Evolutionary conservation across 2,329 filamentous ascomycete genomes (phyloP), one percentile per base, ranked within the genome.

Genomic region (Paracoccidioides lutzii): DNA sequence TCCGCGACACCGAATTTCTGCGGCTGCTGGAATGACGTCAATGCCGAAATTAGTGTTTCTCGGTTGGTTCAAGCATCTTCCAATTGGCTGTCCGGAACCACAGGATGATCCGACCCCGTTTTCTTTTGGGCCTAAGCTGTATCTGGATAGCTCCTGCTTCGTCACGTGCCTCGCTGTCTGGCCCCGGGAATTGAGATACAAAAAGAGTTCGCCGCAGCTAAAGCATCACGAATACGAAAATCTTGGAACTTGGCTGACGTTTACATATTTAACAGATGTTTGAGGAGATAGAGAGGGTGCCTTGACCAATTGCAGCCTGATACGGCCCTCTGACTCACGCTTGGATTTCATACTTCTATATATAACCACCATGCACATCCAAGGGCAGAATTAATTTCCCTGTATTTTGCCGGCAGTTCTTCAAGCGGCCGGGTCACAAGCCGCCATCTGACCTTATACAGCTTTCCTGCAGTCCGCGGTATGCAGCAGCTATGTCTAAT

Each of bases 401-500:
- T 28, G 48, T 8, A 30, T 41, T 4, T 30, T 8, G 4, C 38
- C 10, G 38, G 22, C 38, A 15, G 38, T 28, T 38, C 33, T 5
- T 28, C 46, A 3, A 49, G 32, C 15, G 46, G 22, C 33, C 33
- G 37, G n/a, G 32, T 9, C 12, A 9, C 8, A 15, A 22, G 22
- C 3, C n/a, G 9, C 14, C 45, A 10, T 46, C 3, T 37, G 9
- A 15, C 35, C 14, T 49, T 8, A 49, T 49, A 9, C 22, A n/a
- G 7, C n/a, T 22, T n/a, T 22, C 3, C 46, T 12, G 28, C 37
- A 41, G 49, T 38, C 42, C 28, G n/a, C 22, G 12, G 33, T 12
- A 35, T 15, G 28, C 38, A 52, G 49, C 45, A 57, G 57, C 42
- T 35, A 58, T 58, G 57, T 58, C 57, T 52, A 32, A 58, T 58